A percentile compares a stretch with the other conserved stretches of the same genome.
Evolutionary conservation across 768 basidiomycete species (phyloP).

Genomic region (Lactarius hengduanensis): DNA sequence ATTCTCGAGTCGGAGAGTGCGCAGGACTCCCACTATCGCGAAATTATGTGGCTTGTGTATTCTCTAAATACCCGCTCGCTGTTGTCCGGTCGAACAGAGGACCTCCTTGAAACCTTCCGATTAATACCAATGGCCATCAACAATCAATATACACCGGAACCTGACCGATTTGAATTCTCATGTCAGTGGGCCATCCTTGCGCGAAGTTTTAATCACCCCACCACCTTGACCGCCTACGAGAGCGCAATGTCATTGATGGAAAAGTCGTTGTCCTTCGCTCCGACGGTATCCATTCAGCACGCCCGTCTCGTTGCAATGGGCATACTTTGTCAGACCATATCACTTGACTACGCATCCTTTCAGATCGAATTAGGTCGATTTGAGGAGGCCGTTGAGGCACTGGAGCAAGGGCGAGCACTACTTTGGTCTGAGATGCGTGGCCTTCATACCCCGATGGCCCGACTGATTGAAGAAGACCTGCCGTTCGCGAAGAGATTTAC

Average conservation of each 20-base stretch:
- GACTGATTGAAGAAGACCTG: neutral
- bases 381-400: slow-evolving; percentile 13
- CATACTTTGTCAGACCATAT: neutral
- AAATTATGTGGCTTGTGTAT: fast-evolving
- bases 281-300: neutral
- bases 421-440: slow-evolving; percentile 15
- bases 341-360: slow-evolving; percentile 12
- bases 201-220: neutral
- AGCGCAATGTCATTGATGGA: neutral
- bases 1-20: neutral
- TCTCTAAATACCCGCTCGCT: neutral
- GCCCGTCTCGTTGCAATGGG: neutral
- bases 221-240: neutral
- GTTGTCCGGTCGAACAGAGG: neutral
- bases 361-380: slow-evolving; percentile 3
- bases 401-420: slow-evolving; percentile 10
- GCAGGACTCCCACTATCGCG: fast-evolving
- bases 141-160: neutral
- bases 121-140: neutral
- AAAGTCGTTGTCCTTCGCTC: neutral
- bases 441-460: neutral
- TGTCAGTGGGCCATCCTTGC: neutral
- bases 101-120: neutral
- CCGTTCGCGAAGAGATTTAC: slow-evolving; percentile 4
- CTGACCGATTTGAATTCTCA: neutral